These are phyloP conservation scores for Verbascum thapsus DNA, from an alignment of 257 asterid genomes.

Conservation along the genomic window DNA sequence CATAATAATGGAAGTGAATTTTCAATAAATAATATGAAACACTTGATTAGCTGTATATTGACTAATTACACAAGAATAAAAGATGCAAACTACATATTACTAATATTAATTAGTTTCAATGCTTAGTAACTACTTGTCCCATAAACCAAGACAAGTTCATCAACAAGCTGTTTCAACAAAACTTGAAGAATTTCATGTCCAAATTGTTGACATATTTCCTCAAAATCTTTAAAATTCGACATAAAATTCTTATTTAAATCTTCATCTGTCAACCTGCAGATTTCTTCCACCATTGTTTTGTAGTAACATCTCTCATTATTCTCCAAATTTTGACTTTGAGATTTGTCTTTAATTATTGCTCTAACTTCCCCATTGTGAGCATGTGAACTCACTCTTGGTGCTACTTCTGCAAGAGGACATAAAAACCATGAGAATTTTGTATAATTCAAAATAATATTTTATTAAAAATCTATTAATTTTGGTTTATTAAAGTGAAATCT, in stretches of 20 bases:
- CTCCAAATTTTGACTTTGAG: conserved; percentile 15
- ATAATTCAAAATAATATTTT: no score
- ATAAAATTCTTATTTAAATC: conserved; percentile 33
- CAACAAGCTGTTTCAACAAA: conserved; percentile 42
- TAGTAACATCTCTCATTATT: conserved; percentile 28
- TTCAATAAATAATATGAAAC: no score
- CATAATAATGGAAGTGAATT: no score
- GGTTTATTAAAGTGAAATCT: neutral
- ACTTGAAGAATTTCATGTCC: conserved; percentile 48
- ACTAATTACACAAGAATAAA: no score
- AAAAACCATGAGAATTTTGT: neutral
- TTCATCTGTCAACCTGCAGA: conserved; percentile 42
- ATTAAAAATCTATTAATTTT: no score
- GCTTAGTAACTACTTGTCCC: neutral
- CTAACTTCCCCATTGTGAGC: conserved; percentile 12
- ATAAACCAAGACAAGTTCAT: conserved; percentile 37
- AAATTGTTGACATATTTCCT: conserved; percentile 42
- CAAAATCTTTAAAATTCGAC: conserved; percentile 37
- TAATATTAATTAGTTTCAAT: no score
- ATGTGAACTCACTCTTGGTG: conserved; percentile 1
- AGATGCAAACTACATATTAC: no score
- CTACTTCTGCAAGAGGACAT: conserved; percentile 25
- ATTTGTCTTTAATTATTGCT: conserved; percentile 16
- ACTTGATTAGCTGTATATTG: no score
- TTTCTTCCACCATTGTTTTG: conserved; percentile 36